phyloP scores from a whole-genome alignment of 1,139 yeast species.

The Pneumocystis canis region DNA sequence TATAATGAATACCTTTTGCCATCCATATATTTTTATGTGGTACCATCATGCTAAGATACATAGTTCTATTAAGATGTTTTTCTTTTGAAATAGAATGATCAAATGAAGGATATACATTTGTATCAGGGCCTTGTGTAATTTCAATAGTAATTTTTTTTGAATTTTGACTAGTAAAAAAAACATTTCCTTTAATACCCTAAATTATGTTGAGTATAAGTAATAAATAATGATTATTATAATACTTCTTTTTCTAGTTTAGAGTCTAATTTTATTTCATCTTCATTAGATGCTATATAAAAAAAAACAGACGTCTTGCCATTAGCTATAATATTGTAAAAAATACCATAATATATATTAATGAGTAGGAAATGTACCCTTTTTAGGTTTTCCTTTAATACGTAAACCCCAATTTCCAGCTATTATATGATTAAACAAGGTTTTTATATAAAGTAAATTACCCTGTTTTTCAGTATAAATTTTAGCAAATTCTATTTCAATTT shows the following conservation, averaged over 20 bases:
- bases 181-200: not conserved
- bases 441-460: not conserved
- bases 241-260: not conserved
- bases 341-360: not conserved
- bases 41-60: constrained; percentile 38
- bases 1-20: constrained; percentile 57
- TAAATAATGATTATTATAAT: not conserved
- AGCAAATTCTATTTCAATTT: constrained; percentile 56
- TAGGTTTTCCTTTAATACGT: constrained; percentile 16
- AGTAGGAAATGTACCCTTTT: not conserved
- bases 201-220: not conserved
- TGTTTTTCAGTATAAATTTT: constrained; percentile 60
- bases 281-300: constrained; percentile 46
- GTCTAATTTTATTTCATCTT: not conserved
- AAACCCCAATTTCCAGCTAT: constrained; percentile 15
- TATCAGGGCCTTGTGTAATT: constrained; percentile 21
- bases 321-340: not conserved
- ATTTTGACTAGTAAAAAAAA: not conserved
- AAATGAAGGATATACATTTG: constrained; percentile 22
- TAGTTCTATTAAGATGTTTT: constrained; percentile 38
- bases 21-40: constrained; percentile 69
- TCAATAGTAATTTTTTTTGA: constrained; percentile 19
- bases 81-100: constrained; percentile 18
- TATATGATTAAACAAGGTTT: not conserved
- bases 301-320: constrained; percentile 40